These are phyloP conservation scores for Starmerella vaccinii DNA, from an alignment of 805 yeast genomes.

Conservation along the genomic window DNA sequence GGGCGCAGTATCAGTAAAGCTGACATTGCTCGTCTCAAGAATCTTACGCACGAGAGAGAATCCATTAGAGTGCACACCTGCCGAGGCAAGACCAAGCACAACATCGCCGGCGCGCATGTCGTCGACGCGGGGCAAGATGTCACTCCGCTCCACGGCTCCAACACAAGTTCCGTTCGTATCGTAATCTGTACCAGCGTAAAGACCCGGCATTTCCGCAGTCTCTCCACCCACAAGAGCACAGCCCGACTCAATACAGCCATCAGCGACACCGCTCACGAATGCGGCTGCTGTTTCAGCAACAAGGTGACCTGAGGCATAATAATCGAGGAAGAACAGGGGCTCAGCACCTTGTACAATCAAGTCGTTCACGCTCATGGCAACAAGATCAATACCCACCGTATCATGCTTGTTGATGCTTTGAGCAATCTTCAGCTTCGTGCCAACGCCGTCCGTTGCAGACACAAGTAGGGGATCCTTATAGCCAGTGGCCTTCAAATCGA, in stretches of 20 bases:
- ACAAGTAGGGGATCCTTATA: conserved; percentile 68
- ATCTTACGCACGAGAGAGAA: conserved; percentile 89
- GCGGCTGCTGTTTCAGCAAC: conserved; percentile 75
- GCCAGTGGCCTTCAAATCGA: conserved; percentile 83
- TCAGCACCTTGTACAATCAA: conserved; percentile 98
- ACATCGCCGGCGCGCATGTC: conserved; percentile 72
- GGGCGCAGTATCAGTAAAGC: conserved; percentile 71
- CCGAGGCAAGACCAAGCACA: conserved; percentile 75
- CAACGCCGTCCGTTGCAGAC: conserved; percentile 99
- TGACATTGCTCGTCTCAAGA: conserved; percentile 61
- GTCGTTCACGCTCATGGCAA: conserved; percentile 98
- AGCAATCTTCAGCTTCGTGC: conserved; percentile 91
- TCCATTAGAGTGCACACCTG: conserved; percentile 95
- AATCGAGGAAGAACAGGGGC: conserved; percentile 88
- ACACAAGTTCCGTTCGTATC: conserved; percentile 98
- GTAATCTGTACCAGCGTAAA: conserved; percentile 89
- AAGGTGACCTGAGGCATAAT: conserved; percentile 89
- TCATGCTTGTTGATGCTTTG: conserved; percentile 80
- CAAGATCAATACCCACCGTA: conserved; percentile 98
- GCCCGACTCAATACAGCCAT: conserved; percentile 88
- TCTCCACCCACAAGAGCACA: conserved; percentile 99
- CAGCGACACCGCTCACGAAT: conserved; percentile 91
- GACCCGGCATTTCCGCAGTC: conserved; percentile 99
- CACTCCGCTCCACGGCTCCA: conserved; percentile 77
- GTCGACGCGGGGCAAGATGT: conserved; percentile 60